Evolutionary conservation across 495 filamentous ascomycete genomes (phyloP).

Genomic region (Hypoxylon perforatum): DNA sequence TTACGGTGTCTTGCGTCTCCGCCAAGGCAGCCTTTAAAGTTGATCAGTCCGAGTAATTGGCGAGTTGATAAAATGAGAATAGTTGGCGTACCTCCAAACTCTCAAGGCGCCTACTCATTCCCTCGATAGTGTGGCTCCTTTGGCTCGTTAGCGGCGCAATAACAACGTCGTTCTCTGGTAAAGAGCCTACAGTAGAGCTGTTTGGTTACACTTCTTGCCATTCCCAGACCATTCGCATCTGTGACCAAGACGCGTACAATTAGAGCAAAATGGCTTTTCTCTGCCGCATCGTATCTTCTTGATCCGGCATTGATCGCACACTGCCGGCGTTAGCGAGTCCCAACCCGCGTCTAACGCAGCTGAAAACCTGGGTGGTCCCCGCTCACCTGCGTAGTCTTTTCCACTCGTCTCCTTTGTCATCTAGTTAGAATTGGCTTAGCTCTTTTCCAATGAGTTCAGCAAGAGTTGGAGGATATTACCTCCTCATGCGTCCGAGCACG

Average conservation of each 20-base stretch:
- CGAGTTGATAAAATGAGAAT: background rate
- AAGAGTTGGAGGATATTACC: conserved; percentile 8
- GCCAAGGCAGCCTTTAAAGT: conserved; percentile 14
- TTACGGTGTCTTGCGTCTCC: conserved; percentile 27
- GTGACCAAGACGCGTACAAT: conserved; percentile 27
- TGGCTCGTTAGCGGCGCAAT: background rate
- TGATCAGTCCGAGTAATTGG: background rate
- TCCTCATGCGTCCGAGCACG: conserved; percentile 26
- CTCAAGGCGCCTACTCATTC: conserved; percentile 23
- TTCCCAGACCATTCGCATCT: conserved; percentile 35
- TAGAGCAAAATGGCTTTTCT: conserved; percentile 33
- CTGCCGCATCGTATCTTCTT: conserved; percentile 37
- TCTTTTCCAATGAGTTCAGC: background rate
- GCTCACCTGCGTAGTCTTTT: conserved; percentile 37
- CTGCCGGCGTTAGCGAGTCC: conserved; percentile 13
- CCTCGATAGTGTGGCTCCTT: conserved; percentile 33
- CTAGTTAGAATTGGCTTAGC: conserved; percentile 15
- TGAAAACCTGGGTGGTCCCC: conserved; percentile 2
- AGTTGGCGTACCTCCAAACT: conserved; percentile 21
- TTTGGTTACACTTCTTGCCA: conserved; percentile 35
- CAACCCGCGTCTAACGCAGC: conserved; percentile 2
- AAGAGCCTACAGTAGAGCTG: conserved; percentile 15
- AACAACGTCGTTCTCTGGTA: background rate
- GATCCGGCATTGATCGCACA: conserved; percentile 33
- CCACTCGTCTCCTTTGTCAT: conserved; percentile 30